Conservation (phyloP, 805 yeast genomes). For the Kodamaea neixiangensis region DNA sequence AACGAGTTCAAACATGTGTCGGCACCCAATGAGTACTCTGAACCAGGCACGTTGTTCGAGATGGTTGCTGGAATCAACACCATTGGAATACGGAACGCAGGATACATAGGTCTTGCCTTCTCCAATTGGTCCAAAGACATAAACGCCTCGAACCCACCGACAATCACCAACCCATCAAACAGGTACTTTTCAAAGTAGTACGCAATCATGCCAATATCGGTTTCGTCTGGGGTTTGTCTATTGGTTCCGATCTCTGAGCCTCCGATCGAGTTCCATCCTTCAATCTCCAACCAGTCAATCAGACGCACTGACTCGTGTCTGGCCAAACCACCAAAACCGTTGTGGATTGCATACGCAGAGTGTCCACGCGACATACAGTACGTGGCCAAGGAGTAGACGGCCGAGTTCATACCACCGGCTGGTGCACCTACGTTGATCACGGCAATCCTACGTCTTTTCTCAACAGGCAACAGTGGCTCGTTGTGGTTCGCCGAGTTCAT, state of each 20-base stretch:
- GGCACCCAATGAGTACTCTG: slow-evolving; percentile 92
- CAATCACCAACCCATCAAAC: slow-evolving; percentile 84
- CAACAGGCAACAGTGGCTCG: slow-evolving; percentile 54
- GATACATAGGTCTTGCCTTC: slow-evolving; percentile 73
- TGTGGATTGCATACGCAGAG: slow-evolving; percentile 83
- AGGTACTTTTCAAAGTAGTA: slow-evolving; percentile 86
- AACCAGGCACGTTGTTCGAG: slow-evolving; percentile 98
- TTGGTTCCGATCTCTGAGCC: slow-evolving; percentile 98
- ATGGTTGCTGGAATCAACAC: slow-evolving; percentile 92
- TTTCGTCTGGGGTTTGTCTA: slow-evolving; percentile 74
- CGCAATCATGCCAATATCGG: slow-evolving; percentile 87
- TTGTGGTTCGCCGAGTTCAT: slow-evolving; percentile 70
- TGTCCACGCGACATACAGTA: slow-evolving; percentile 92
- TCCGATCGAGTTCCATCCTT: slow-evolving; percentile 85
- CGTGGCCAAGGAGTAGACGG: slow-evolving; percentile 84
- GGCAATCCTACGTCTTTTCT: slow-evolving; percentile 70
- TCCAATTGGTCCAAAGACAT: slow-evolving; percentile 79
- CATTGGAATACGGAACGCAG: slow-evolving; percentile 93
- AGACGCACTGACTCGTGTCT: slow-evolving; percentile 82
- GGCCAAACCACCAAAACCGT: slow-evolving; percentile 90
- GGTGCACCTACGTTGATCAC: slow-evolving; percentile 96
- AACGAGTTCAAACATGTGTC: slow-evolving; percentile 94
- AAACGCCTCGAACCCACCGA: slow-evolving; percentile 99
- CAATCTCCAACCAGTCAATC: slow-evolving; percentile 81
- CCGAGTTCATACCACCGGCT: slow-evolving; percentile 94